A percentile compares a stretch with the other conserved stretches of the same genome.
These are phyloP conservation scores for Chlamydomonas reinhardtii DNA, from an alignment of 163 green algal genomes.

Conservation along the genomic window DNA sequence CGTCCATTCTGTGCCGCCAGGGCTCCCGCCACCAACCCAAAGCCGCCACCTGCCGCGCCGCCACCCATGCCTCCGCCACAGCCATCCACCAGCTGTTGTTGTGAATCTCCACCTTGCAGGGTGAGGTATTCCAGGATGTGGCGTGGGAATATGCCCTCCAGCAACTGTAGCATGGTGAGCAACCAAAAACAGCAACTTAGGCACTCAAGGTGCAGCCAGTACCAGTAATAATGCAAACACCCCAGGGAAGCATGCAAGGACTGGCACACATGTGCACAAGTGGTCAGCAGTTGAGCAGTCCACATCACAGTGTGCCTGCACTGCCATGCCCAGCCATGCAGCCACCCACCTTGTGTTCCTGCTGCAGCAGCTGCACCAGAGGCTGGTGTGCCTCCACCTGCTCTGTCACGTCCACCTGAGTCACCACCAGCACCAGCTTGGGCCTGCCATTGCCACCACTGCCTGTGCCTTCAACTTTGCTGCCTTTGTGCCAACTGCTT, in stretches of 20 bases:
- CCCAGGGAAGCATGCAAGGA: no score
- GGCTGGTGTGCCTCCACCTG: slow-evolving; percentile 8
- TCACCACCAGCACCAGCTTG: not conserved
- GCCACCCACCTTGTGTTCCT: slow-evolving; percentile 37
- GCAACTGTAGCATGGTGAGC: not conserved
- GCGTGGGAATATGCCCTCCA: slow-evolving; percentile 41
- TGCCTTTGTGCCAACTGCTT: not conserved
- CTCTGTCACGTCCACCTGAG: slow-evolving; percentile 26
- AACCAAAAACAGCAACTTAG: no score
- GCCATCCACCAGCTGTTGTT: not conserved
- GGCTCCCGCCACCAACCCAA: not conserved
- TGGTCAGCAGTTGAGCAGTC: not conserved
- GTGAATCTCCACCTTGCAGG: not conserved
- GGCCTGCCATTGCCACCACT: no score
- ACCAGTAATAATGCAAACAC: no score
- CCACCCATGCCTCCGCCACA: no score
- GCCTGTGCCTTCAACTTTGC: not conserved
- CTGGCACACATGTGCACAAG: not conserved
- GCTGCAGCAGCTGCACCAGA: slow-evolving; percentile 9
- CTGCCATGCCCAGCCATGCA: no score
- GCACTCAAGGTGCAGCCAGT: no score
- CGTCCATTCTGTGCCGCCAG: no score
- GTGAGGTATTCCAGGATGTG: slow-evolving; percentile 41
- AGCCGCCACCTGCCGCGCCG: not conserved
- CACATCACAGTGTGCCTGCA: no score